These are phyloP conservation scores for Rhizopus microsporus DNA, from an alignment of 371 early-diverging fungal species.

Conservation along the genomic window DNA sequence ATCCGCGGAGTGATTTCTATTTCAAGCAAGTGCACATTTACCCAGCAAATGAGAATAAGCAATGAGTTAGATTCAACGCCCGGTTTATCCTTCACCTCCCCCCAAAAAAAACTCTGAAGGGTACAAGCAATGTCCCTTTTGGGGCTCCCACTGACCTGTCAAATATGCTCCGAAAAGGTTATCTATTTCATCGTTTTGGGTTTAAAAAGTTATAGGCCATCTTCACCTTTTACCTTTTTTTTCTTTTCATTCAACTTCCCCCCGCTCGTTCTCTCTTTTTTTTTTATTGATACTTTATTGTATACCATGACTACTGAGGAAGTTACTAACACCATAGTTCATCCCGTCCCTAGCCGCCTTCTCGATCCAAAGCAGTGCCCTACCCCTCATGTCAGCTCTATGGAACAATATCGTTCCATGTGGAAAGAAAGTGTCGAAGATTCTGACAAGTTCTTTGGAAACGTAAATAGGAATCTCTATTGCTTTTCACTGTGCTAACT, in stretches of 20 bases:
- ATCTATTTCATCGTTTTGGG: neutral
- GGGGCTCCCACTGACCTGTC: slow-evolving; percentile 9
- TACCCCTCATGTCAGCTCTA: slow-evolving; percentile 70
- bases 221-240: neutral
- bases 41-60: slow-evolving; percentile 1
- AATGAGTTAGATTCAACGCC: neutral
- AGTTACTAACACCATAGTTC: slow-evolving; percentile 25
- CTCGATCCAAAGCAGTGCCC: slow-evolving; percentile 49
- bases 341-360: slow-evolving; percentile 61
- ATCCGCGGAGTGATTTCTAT: slow-evolving; percentile 20
- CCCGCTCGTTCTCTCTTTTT: slow-evolving; percentile 6
- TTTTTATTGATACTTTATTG: neutral
- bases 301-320: neutral
- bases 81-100: neutral
- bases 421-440: slow-evolving; percentile 79
- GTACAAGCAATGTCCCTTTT: slow-evolving; percentile 14
- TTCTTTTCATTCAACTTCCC: neutral
- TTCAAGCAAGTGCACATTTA: slow-evolving; percentile 11
- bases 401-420: slow-evolving; percentile 78
- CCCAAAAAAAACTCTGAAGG: neutral
- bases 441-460: slow-evolving; percentile 85
- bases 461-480: slow-evolving; percentile 48
- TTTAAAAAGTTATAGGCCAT: neutral
- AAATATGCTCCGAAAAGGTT: slow-evolving; percentile 2
- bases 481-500: neutral